Base-by-base conservation (phyloP, 1,284 basidiomycete genomes). In the Tylopilus orsonianus region DNA sequence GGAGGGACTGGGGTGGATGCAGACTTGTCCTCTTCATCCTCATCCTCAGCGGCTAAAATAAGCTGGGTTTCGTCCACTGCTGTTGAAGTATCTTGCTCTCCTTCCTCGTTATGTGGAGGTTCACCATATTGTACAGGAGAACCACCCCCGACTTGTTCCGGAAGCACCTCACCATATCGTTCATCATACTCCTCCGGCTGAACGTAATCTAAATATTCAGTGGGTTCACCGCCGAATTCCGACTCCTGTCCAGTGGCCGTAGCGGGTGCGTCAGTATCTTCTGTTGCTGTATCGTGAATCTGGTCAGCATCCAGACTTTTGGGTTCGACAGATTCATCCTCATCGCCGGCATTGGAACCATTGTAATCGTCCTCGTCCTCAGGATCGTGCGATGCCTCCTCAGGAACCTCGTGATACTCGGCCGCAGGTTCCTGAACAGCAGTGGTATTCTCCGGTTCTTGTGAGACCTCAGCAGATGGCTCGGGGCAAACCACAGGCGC, bases 271-370 rank as follows among this genome's bases (percentile, higher is more conserved):
- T 59, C 59, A 3, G 50, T 57, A 39, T 56, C 59, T 41, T 54
- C 56, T 30, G 36, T 34, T 6, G 42, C 48, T 38, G 35, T 41
- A 19, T 46, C 61, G 39, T 72, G 68, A 35, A 64, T 51, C 40
- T 56, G 61, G 51, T 67, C 64, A 38, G 65, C 67, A 48, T 71
- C 67, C n/a, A 66, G 56, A 20, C 16, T 48, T 38, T 61, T 58
- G 26, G 50, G 49, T 26, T 58, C 56, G 16, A 44, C 18, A 32
- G 46, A 44, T 46, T 59, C 55, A 9, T 54, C 53, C 38, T 64
- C 66, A 26, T 55, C 55, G 22, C 55, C 54, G 4, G 48, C 41
- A 24, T 63, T 54, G 14, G 56, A 52, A 37, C 45, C 56, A 26
- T 58, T 51, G 39, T 62, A 56, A 34, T 55, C 50, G 19, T 52